Percentiles rank a stretch among this genome's conserved stretches.
These are phyloP conservation scores for Xerophyta viscosa DNA, from an alignment of 106 monocot genomes.

Conservation along the genomic window DNA sequence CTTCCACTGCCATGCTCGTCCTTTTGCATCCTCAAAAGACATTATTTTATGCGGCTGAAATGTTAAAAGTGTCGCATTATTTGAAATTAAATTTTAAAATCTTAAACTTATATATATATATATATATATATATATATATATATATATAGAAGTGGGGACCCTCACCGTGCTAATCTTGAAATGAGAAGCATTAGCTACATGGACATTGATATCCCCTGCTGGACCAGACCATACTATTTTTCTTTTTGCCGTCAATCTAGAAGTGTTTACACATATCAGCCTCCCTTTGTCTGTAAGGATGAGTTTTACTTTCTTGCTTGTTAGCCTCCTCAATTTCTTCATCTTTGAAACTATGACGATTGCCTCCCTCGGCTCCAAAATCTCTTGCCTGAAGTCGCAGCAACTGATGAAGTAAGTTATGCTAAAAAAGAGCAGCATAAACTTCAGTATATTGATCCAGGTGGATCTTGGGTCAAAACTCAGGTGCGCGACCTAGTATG, in stretches of 20 bases:
- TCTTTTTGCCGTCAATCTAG: conserved; percentile 45
- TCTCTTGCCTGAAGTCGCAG: conserved; percentile 56
- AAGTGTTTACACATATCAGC: conserved; percentile 60
- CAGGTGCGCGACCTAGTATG: no score
- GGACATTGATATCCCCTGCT: conserved; percentile 51
- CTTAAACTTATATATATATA: no score
- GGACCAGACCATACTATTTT: conserved; percentile 80
- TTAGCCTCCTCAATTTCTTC: conserved; percentile 73
- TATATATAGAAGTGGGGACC: not conserved
- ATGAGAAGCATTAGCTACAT: conserved; percentile 62
- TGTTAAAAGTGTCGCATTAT: not conserved
- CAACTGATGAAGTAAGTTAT: not conserved
- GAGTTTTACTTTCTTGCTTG: conserved; percentile 89
- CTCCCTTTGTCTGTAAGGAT: conserved; percentile 89
- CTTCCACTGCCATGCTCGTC: conserved; percentile 93
- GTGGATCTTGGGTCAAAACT: no score
- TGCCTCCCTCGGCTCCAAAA: conserved; percentile 78
- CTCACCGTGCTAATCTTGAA: conserved; percentile 89
- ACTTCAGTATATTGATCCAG: no score
- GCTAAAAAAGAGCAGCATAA: no score
- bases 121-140: no score
- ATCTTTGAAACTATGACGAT: conserved; percentile 74
- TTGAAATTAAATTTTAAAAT: no score
- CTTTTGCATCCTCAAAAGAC: conserved; percentile 83
- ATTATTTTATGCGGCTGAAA: conserved; percentile 70